These are phyloP conservation scores for Bifiguratus adelaidae DNA, from an alignment of 192 early-diverging fungal species.

Conservation along the genomic window DNA sequence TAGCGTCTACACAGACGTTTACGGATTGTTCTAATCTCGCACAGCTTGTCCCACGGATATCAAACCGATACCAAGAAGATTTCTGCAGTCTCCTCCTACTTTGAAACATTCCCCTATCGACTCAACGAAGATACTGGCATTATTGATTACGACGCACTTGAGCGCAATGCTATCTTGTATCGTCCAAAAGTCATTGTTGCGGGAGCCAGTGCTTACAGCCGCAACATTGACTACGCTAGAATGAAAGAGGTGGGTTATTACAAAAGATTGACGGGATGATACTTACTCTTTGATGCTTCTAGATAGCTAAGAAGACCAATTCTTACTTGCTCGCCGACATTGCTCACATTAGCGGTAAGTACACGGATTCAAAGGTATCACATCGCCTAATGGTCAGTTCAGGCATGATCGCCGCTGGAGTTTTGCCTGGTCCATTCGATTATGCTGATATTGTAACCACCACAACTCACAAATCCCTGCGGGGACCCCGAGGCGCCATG, in stretches of 20 bases:
- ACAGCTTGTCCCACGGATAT: slow-evolving; percentile 92
- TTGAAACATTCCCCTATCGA: slow-evolving; percentile 94
- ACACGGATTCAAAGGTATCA: background rate
- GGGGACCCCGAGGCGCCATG: slow-evolving; percentile 97
- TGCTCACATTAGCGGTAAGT: slow-evolving; percentile 81
- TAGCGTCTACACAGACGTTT: background rate
- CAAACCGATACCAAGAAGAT: slow-evolving; percentile 96
- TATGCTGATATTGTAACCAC: slow-evolving; percentile 97
- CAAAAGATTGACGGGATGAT: background rate
- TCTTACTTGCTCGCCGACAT: slow-evolving; percentile 97
- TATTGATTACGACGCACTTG: slow-evolving; percentile 89
- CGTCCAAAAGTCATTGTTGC: slow-evolving; percentile 95
- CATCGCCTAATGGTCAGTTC: background rate
- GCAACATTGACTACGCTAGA: slow-evolving; percentile 88
- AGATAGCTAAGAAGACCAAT: slow-evolving; percentile 73
- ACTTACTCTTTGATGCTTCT: slow-evolving; percentile 10
- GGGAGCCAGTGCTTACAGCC: slow-evolving; percentile 89
- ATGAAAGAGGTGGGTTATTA: slow-evolving; percentile 43
- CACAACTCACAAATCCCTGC: slow-evolving; percentile 97
- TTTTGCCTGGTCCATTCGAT: slow-evolving; percentile 83
- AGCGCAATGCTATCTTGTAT: slow-evolving; percentile 69
- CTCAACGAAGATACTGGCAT: slow-evolving; percentile 80
- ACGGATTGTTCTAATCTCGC: background rate
- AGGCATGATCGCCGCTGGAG: slow-evolving; percentile 81
- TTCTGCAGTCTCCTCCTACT: slow-evolving; percentile 89